These are phyloP conservation scores for Croton setiger DNA, from an alignment of 441 rosid genomes.

Conservation along the genomic window DNA sequence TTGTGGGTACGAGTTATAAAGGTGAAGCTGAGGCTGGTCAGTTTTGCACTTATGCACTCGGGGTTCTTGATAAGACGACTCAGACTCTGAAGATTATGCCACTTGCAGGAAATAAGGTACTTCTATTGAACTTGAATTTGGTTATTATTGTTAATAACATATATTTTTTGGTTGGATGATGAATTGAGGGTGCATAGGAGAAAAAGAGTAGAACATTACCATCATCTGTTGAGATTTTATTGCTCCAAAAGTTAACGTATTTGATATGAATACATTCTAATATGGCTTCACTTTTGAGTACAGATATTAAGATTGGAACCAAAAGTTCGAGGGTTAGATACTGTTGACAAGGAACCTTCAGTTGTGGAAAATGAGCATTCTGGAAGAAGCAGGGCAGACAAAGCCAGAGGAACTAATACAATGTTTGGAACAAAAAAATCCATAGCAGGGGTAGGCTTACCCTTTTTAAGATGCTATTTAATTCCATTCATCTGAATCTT, in stretches of 20 bases:
- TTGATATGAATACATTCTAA: background rate
- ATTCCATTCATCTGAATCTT: background rate
- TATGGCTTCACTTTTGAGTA: conserved; percentile 8
- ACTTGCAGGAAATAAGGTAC: conserved; percentile 74
- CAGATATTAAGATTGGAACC: conserved; percentile 88
- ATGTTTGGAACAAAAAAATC: conserved; percentile 55
- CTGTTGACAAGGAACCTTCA: conserved; percentile 35
- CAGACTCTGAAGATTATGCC: conserved; percentile 65
- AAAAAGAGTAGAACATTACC: background rate
- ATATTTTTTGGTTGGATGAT: conserved; percentile 3
- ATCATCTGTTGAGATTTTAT: background rate
- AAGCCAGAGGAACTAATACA: conserved; percentile 24
- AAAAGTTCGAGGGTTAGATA: conserved; percentile 28
- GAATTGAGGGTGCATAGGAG: background rate
- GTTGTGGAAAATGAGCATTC: conserved; percentile 23
- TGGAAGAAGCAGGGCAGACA: conserved; percentile 19
- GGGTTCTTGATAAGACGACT: conserved; percentile 62
- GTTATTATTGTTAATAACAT: background rate
- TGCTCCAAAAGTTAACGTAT: background rate
- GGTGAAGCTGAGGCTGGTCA: conserved; percentile 67
- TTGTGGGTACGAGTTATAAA: conserved; percentile 61
- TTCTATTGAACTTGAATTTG: background rate
- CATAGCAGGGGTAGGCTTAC: conserved; percentile 37
- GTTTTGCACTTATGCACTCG: conserved; percentile 63
- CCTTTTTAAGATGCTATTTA: background rate